These are phyloP conservation scores for Cyclostephanos invisitatus DNA, from an alignment of 108 stramenopile genomes.

Conservation along the genomic window DNA sequence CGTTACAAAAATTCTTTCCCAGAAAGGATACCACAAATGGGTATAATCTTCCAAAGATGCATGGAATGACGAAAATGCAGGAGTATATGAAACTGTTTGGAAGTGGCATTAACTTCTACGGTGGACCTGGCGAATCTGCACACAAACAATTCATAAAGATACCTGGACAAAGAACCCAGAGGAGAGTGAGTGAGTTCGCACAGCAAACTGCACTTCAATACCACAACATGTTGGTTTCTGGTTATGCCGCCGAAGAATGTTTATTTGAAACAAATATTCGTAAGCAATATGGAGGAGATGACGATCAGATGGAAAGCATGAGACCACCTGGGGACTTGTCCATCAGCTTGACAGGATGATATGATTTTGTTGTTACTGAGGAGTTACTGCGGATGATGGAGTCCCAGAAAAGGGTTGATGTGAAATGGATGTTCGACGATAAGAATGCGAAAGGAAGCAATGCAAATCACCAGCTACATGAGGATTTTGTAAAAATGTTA, in stretches of 20 bases:
- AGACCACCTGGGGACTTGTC: too few relatives aligned
- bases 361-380: too few relatives aligned
- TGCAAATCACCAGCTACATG: too few relatives aligned
- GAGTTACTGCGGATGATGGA: too few relatives aligned
- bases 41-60: neutral
- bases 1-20: slow-evolving; percentile 1
- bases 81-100: neutral
- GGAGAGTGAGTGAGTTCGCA: neutral
- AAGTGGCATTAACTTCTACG: neutral
- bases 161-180: neutral
- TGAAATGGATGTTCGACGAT: too few relatives aligned
- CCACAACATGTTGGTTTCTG: neutral
- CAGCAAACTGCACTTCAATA: neutral
- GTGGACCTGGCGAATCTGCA: neutral
- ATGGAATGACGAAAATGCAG: slow-evolving; percentile 2
- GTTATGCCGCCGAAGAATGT: neutral
- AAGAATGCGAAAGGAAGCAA: too few relatives aligned
- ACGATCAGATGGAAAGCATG: too few relatives aligned
- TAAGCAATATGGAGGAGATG: too few relatives aligned
- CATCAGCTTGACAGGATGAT: too few relatives aligned
- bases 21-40: neutral
- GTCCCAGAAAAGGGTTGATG: too few relatives aligned
- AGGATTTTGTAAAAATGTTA: too few relatives aligned
- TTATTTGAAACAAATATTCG: neutral
- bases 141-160: slow-evolving; percentile 3